Conservation (phyloP, 2,329 filamentous ascomycete genomes). For the Lachnum nothofagi region DNA sequence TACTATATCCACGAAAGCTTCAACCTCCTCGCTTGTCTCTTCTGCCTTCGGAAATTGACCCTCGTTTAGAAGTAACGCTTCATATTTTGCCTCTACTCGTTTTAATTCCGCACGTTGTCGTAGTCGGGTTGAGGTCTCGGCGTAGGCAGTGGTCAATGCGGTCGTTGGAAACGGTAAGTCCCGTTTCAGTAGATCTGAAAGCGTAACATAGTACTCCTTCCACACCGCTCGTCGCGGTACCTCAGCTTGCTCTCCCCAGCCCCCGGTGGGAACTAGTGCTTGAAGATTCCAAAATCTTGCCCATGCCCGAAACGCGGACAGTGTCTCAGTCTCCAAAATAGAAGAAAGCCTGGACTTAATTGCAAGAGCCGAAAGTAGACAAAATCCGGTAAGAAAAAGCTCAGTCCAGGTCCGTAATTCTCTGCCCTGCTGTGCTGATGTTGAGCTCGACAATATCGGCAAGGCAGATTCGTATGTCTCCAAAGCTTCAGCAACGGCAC, state of each 20-base stretch:
- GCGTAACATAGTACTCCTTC: constrained; percentile 75
- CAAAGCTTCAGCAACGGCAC: constrained; percentile 54
- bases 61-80: constrained; percentile 70
- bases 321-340: constrained; percentile 47
- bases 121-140: constrained; percentile 50
- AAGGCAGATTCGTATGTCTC: constrained; percentile 62
- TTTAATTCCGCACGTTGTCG: constrained; percentile 74
- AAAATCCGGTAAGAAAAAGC: constrained; percentile 68
- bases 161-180: constrained; percentile 55
- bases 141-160: constrained; percentile 36
- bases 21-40: constrained; percentile 71
- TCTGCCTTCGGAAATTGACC: constrained; percentile 80
- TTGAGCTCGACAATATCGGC: constrained; percentile 54
- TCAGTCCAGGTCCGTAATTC: constrained; percentile 77
- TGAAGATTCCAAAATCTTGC: constrained; percentile 58
- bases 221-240: constrained; percentile 66
- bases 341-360: constrained; percentile 47
- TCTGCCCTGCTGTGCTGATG: constrained; percentile 48
- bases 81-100: constrained; percentile 72
- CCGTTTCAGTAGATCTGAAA: constrained; percentile 70
- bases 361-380: constrained; percentile 61
- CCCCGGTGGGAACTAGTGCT: constrained; percentile 44
- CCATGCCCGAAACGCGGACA: constrained; percentile 62
- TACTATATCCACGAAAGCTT: constrained; percentile 73
- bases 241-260: constrained; percentile 53